Evolutionary conservation across 225 moss, liverwort and hornwort genomes (phyloP), one percentile per base, ranked within the genome.

Genomic region (Sphagnum contortum): DNA sequence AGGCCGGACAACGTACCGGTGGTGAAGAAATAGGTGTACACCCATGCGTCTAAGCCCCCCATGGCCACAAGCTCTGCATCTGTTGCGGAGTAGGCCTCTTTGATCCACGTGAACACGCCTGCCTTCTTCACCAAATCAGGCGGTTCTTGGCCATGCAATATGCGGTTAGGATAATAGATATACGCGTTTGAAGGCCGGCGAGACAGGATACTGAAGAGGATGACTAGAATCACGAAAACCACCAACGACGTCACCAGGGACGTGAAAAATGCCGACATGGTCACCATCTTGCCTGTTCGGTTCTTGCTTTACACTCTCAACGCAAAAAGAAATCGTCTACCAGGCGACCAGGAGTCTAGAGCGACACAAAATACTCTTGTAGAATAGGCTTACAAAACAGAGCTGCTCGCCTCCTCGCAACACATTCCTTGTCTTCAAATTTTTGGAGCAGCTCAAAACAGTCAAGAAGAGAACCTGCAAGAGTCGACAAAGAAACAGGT

Each of bases 21-120:
- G 6, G 66, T 66, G 57, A 76, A 76, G 56, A 83, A 73, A 9
- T 68, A 62, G 56, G 79, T 63, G 63, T 83, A 83, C 63, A 83
- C 61, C 57, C 76, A 70, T 2, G 83, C 79, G 66, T 83, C 83
- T 57, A 83, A 74, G 50, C 83, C 83, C 10, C 55, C 79, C 2
- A 72, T 48, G 3, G 64, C 65, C 0, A 83, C 48, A 0, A 83
- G 8, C 3, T 79, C 79, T 4, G 68, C 63, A 52, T 79, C 76
- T 12, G 55, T 68, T 9, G 79, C 73, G 9, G 12, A 50, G 57
- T 53, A 69, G 2, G 83, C 79, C 49, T 79, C 73, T 52, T 63
- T 45, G 9, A 76, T 66, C 83, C 83, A 83, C 45, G 57, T 7
- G 72, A 75, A 74, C 11, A 79, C 79, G 3, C 44, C 48, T 47